Percentiles rank a stretch among this genome's conserved stretches.
These are phyloP conservation scores for Thuja plicata DNA, from an alignment of 83 land plant species.

Conservation along the genomic window DNA sequence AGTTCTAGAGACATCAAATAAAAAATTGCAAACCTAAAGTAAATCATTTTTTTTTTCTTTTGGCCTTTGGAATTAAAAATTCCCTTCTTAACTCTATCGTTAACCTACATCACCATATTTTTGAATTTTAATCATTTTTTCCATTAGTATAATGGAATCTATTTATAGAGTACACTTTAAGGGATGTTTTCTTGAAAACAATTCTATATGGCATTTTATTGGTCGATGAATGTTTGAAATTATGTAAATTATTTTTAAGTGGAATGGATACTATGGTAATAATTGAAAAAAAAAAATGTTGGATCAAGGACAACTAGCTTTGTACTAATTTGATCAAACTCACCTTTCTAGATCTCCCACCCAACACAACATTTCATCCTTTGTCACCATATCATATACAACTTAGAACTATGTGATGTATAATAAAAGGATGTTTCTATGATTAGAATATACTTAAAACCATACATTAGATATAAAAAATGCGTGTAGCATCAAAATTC, in stretches of 20 bases:
- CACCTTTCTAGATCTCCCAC: too few species aligned
- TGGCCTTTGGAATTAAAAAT: too few species aligned
- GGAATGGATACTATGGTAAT: neutral
- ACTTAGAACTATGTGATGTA: neutral
- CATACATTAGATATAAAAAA: too few species aligned
- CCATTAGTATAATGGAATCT: neutral
- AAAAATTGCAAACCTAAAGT: too few species aligned
- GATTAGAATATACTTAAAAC: neutral
- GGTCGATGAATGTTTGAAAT: neutral
- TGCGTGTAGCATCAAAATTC: neutral
- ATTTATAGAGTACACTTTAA: neutral
- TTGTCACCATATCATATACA: neutral
- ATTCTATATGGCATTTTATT: neutral
- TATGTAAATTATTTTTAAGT: too few species aligned
- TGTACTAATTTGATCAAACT: neutral
- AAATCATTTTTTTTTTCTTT: neutral
- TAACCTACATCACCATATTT: neutral
- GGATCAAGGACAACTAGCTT: neutral
- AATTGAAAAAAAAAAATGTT: neutral
- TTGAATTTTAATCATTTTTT: neutral
- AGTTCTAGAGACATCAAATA: too few species aligned
- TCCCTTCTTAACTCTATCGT: too few species aligned
- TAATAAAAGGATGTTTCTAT: neutral
- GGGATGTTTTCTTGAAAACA: neutral
- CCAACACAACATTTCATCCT: neutral